Conservation (phyloP, 2,329 filamentous ascomycete genomes). For the Parastagonospora avenae region DNA sequence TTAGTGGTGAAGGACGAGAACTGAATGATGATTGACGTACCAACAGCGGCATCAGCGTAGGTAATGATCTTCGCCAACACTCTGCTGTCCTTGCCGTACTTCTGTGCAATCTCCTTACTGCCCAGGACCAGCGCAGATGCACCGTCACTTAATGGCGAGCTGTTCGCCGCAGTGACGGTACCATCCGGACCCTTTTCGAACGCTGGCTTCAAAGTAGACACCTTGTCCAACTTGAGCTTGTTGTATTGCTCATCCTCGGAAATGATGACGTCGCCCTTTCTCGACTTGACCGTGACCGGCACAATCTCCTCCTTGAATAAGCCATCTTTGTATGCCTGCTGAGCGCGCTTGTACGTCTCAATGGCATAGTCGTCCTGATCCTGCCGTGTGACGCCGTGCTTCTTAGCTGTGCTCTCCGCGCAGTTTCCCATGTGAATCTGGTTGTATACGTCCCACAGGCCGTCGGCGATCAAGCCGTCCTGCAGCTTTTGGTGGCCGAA, state of each 20-base stretch:
- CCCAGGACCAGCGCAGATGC: slow-evolving; percentile 87
- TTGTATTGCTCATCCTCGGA: slow-evolving; percentile 87
- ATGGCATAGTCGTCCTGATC: slow-evolving; percentile 93
- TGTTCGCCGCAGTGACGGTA: slow-evolving; percentile 93
- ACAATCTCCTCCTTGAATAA: slow-evolving; percentile 89
- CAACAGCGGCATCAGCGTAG: slow-evolving; percentile 84
- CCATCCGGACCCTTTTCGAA: slow-evolving; percentile 89
- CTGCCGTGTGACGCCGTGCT: slow-evolving; percentile 77
- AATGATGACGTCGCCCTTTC: slow-evolving; percentile 78
- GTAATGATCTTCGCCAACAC: slow-evolving; percentile 87
- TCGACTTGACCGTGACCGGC: slow-evolving; percentile 81
- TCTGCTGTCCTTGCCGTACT: slow-evolving; percentile 77
- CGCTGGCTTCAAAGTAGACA: slow-evolving; percentile 85
- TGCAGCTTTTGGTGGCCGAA: slow-evolving; percentile 89
- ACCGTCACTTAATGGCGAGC: slow-evolving; percentile 92
- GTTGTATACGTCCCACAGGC: slow-evolving; percentile 94
- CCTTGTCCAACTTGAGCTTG: slow-evolving; percentile 84
- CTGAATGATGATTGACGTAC: slow-evolving; percentile 18
- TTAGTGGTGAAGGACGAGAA: no score
- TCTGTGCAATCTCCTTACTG: slow-evolving; percentile 76
- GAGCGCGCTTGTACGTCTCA: slow-evolving; percentile 83
- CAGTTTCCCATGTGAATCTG: slow-evolving; percentile 98
- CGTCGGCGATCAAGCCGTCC: slow-evolving; percentile 93
- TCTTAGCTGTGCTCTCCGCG: slow-evolving; percentile 92
- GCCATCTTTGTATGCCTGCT: slow-evolving; percentile 83